A percentile compares a stretch with the other conserved stretches of the same genome.
Evolutionary conservation across 2,329 filamentous ascomycete species (phyloP).

Genomic region (Fusarium praegraminearum): DNA sequence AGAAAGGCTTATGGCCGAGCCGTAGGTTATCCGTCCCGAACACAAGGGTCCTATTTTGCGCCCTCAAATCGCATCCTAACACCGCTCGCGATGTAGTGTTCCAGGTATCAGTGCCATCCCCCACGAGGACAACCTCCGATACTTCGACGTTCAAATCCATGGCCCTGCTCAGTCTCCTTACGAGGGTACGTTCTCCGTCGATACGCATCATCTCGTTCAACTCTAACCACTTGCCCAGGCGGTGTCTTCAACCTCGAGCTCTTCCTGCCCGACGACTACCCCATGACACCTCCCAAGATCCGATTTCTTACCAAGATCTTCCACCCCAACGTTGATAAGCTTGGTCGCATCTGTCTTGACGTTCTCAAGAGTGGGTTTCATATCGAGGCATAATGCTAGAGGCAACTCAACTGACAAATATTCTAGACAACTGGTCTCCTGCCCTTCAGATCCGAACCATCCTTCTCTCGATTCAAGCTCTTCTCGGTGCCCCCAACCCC

Average conservation of each 20-base stretch:
- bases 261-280: slow-evolving; percentile 98
- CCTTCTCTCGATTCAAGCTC: slow-evolving; percentile 96
- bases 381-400: background rate
- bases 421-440: slow-evolving; percentile 96
- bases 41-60: slow-evolving; percentile 9
- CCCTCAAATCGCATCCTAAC: slow-evolving; percentile 38
- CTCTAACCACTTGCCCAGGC: slow-evolving; percentile 54
- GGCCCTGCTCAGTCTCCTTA: slow-evolving; percentile 93
- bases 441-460: slow-evolving; percentile 98
- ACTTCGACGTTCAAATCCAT: slow-evolving; percentile 98
- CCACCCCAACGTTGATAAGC: slow-evolving; percentile 98
- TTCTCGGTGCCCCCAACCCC: slow-evolving; percentile 95
- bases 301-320: slow-evolving; percentile 99
- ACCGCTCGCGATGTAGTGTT: slow-evolving; percentile 69
- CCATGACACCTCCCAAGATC: slow-evolving; percentile 98
- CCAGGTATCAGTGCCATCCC: slow-evolving; percentile 96
- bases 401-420: slow-evolving; percentile 25
- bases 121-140: slow-evolving; percentile 96
- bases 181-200: slow-evolving; percentile 72
- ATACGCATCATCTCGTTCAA: background rate
- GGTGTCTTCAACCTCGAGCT: slow-evolving; percentile 97
- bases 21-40: slow-evolving; percentile 69
- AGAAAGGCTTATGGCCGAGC: slow-evolving; percentile 94
- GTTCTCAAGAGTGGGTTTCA: slow-evolving; percentile 86
- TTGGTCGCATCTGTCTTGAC: slow-evolving; percentile 96